Conservation (phyloP, 2,329 filamentous ascomycete species). For the Teratosphaeria nubilosa region DNA sequence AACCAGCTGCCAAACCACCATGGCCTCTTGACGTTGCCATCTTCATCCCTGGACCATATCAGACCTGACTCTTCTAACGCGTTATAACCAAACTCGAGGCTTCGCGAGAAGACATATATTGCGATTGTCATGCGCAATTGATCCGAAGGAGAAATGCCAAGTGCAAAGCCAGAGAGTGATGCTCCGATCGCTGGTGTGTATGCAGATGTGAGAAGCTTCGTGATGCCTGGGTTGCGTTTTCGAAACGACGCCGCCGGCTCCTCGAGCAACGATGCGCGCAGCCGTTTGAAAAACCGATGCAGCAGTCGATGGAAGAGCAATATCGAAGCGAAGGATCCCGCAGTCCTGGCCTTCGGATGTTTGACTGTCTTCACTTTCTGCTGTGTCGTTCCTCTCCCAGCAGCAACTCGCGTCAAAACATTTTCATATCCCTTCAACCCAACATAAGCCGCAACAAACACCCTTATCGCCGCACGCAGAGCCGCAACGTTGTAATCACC, state of each 20-base stretch:
- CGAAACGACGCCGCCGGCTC: constrained; percentile 71
- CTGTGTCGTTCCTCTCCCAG: constrained; percentile 13
- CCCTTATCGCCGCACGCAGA: constrained; percentile 35
- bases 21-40: constrained; percentile 49
- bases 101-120: constrained; percentile 71
- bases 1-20: constrained; percentile 50
- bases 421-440: constrained; percentile 40
- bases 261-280: constrained; percentile 68
- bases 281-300: constrained; percentile 75
- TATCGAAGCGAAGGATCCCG: constrained; percentile 72
- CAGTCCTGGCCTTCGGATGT: constrained; percentile 59
- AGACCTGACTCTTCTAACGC: constrained; percentile 60
- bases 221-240: constrained; percentile 67
- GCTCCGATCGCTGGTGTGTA: constrained; percentile 87
- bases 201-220: constrained; percentile 65
- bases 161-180: constrained; percentile 70
- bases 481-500: constrained; percentile 38
- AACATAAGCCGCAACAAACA: constrained; percentile 33
- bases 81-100: constrained; percentile 81
- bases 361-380: constrained; percentile 5
- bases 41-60: constrained; percentile 29
- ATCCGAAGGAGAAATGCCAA: constrained; percentile 64
- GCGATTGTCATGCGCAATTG: constrained; percentile 69
- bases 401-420: constrained; percentile 28
- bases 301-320: constrained; percentile 81